A percentile compares a stretch with the other conserved stretches of the same genome.
phyloP scores from a whole-genome alignment of 768 basidiomycete species.

The Amyloporia xantha region DNA sequence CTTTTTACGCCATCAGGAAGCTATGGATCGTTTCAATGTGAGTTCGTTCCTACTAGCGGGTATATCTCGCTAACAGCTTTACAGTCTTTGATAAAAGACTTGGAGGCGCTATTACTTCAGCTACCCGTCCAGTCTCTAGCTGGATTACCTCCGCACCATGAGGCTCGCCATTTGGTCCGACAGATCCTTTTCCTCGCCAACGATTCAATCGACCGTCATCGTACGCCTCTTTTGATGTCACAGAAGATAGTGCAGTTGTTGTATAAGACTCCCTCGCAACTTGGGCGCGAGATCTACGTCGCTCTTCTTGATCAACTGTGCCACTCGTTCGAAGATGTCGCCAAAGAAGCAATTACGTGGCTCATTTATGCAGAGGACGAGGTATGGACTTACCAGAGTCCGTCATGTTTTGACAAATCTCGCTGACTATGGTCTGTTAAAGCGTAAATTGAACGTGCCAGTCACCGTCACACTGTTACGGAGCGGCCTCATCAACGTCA shows the following conservation, averaged over 20 bases:
- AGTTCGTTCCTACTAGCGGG: too few relatives aligned
- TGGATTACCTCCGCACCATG: slow-evolving; percentile 73
- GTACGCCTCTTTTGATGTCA: slow-evolving; percentile 86
- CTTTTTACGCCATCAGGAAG: slow-evolving; percentile 66
- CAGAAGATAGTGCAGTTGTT: slow-evolving; percentile 95
- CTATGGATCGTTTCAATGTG: slow-evolving; percentile 84
- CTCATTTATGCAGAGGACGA: slow-evolving; percentile 94
- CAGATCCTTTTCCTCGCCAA: slow-evolving; percentile 80
- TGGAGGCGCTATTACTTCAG: slow-evolving; percentile 76
- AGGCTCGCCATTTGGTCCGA: slow-evolving; percentile 77
- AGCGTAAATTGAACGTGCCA: slow-evolving; percentile 96
- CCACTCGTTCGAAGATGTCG: slow-evolving; percentile 83
- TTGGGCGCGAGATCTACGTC: slow-evolving; percentile 92
- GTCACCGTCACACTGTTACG: slow-evolving; percentile 87
- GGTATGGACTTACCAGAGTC: slow-evolving; percentile 32
- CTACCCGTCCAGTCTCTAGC: slow-evolving; percentile 66
- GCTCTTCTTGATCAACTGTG: slow-evolving; percentile 86
- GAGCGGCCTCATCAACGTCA: slow-evolving; percentile 70
- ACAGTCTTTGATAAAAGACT: slow-evolving; percentile 46
- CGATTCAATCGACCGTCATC: slow-evolving; percentile 71
- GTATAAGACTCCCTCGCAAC: slow-evolving; percentile 80
- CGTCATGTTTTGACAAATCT: slow-evolving; percentile 8
- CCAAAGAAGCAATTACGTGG: slow-evolving; percentile 96
- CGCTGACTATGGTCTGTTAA: slow-evolving; percentile 12
- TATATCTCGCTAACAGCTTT: slow-evolving; percentile 5